Evolutionary conservation across 2,329 filamentous ascomycete species (phyloP).

Genomic region (Tricladium varicosporioides): DNA sequence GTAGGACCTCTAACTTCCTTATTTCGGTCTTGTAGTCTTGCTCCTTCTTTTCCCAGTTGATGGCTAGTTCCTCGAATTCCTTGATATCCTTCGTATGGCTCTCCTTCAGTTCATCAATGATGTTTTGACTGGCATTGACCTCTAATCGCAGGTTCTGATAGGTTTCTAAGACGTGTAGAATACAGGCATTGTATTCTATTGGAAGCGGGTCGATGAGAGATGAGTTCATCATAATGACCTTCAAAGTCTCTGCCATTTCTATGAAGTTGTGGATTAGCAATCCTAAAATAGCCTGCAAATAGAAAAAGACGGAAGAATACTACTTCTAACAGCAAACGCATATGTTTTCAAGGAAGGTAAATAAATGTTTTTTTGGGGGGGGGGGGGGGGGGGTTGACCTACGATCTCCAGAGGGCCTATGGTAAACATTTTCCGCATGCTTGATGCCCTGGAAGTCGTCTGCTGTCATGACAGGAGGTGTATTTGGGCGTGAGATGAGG

Average conservation of each 20-base stretch:
- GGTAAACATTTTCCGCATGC: conserved; percentile 26
- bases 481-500: conserved; percentile 20
- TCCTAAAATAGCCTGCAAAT: not conserved
- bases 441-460: conserved; percentile 24
- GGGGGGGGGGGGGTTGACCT: not conserved
- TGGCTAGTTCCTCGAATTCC: conserved; percentile 28
- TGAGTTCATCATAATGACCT: conserved; percentile 34
- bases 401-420: conserved; percentile 31
- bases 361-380: too few relatives aligned
- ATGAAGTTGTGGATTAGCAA: not conserved
- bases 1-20: conserved; percentile 32
- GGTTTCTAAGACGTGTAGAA: conserved; percentile 33
- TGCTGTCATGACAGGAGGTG: conserved; percentile 9
- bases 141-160: conserved; percentile 27
- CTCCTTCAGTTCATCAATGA: conserved; percentile 26
- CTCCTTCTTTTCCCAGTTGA: conserved; percentile 30
- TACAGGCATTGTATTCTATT: conserved; percentile 31
- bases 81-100: conserved; percentile 27
- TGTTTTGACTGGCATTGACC: conserved; percentile 20
- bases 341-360: too few relatives aligned
- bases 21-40: conserved; percentile 31
- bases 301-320: too few relatives aligned
- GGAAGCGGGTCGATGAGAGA: conserved; percentile 26
- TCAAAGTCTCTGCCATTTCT: conserved; percentile 31
- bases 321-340: too few relatives aligned